Base-by-base conservation (phyloP, 495 filamentous ascomycete genomes). In the Aspergillus heteromorphus region DNA sequence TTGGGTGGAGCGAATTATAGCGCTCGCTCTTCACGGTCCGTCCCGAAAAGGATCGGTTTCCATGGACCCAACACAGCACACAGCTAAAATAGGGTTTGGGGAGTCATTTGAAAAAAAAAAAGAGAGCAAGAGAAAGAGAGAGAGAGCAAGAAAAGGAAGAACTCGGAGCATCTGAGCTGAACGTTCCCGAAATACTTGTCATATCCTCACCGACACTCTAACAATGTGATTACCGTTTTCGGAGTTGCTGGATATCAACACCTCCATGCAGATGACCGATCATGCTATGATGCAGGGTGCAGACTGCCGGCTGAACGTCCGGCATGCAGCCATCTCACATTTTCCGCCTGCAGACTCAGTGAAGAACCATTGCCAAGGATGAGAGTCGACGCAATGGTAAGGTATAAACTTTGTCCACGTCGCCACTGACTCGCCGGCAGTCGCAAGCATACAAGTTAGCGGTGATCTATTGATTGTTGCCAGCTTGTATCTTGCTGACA, bases 171-270 rank as follows among this genome's bases (percentile, higher is more conserved):
- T 9, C 23, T 13, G 6, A 29, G 13, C 23, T 29, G 6, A 27
- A 16, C 18, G n/a, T 29, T 17, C 6, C 18, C 2, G 27, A 4
- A 21, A 40, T 51, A 58, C 47, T 58, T 40, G 51, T 51, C 47
- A 51, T 17, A 53, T 51, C 56, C 40, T 58, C 56, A 58, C 56
- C 50, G 56, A 58, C 56, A 49, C 36, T 58, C 42, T 14, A 20
- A 14, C 25, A 19, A 52, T 19, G 34, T 20, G 13, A 56, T 16
- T 30, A 13, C 47, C 27, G 27, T 23, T 45, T 23, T 34, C 47
- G 8, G 36, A 13, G 23, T 17, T 49, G 21, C 47, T 19, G 16
- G 18, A 49, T 30, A 34, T 40, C 13, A 43, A 20, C 8, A 29
- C 18, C n/a, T 34, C 7, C 18, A 45, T 45, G 48, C 54, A 56